Percentiles rank a stretch among this genome's conserved stretches.
phyloP scores from a whole-genome alignment of 805 yeast genomes.

The Candida arabinofermentans region DNA sequence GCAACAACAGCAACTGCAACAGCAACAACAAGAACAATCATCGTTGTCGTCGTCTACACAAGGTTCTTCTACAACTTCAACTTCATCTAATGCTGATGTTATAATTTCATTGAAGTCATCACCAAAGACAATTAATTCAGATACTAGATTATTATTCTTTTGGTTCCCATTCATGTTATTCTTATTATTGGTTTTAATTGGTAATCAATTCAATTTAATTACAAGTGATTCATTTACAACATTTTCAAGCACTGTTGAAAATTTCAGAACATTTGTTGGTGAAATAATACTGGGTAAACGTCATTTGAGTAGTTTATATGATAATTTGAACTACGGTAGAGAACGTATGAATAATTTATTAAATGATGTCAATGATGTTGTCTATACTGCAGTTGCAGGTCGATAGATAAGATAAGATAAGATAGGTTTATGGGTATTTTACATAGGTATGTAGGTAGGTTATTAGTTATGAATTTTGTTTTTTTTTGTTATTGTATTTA shows the following conservation, averaged over 20 bases:
- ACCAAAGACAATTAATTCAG: constrained; percentile 56
- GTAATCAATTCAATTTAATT: constrained; percentile 25
- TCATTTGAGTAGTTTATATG: constrained; percentile 31
- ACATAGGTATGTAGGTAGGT: background rate
- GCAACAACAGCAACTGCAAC: constrained; percentile 1
- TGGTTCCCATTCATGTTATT: constrained; percentile 80
- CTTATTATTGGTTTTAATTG: constrained; percentile 40
- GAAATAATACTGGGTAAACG: constrained; percentile 48
- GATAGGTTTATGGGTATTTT: background rate
- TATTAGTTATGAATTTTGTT: background rate
- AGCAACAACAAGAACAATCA: background rate
- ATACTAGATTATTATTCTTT: constrained; percentile 81
- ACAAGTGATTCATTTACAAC: constrained; percentile 17
- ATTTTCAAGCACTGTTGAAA: constrained; percentile 32
- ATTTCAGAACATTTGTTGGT: constrained; percentile 41
- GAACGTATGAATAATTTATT: constrained; percentile 31
- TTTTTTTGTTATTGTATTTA: background rate
- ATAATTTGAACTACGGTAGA: constrained; percentile 29
- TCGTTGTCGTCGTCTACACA: background rate
- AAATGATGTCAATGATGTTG: constrained; percentile 39
- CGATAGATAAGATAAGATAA: constrained; percentile 12
- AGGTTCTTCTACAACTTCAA: background rate
- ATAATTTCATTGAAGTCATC: constrained; percentile 24
- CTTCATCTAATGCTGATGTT: constrained; percentile 2
- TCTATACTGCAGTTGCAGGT: constrained; percentile 34